Evolutionary conservation across 441 rosid genomes (phyloP).

Genomic region (Biscutella auriculata): DNA sequence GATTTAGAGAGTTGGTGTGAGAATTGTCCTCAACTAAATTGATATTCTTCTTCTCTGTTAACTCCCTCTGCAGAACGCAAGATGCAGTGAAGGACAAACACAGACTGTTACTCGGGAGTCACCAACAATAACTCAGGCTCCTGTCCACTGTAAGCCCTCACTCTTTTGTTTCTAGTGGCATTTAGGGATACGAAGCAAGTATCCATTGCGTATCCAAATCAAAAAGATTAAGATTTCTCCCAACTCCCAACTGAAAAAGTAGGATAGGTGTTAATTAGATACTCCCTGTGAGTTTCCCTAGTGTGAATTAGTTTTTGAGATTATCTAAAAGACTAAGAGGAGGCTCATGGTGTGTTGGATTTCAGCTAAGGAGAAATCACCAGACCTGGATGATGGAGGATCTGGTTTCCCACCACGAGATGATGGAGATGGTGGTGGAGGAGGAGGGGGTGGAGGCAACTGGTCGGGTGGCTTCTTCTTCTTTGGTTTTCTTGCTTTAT

Average conservation of each 20-base stretch:
- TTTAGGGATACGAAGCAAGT: too few relatives aligned
- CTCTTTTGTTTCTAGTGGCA: too few relatives aligned
- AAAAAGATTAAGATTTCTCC: too few relatives aligned
- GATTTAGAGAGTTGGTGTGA: background rate
- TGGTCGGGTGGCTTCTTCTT: constrained; percentile 84
- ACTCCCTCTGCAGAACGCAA: constrained; percentile 38
- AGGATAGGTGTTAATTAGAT: too few relatives aligned
- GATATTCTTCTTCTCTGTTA: background rate
- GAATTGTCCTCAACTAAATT: background rate
- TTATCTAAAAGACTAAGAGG: background rate
- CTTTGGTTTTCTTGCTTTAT: constrained; percentile 74
- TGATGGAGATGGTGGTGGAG: constrained; percentile 80
- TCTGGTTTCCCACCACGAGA: constrained; percentile 69
- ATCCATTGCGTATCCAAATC: too few relatives aligned
- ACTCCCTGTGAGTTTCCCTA: too few relatives aligned
- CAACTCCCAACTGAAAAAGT: too few relatives aligned
- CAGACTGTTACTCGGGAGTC: constrained; percentile 66
- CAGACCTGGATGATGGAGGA: constrained; percentile 58
- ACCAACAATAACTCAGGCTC: constrained; percentile 78
- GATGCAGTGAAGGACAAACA: constrained; percentile 63
- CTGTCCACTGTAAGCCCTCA: constrained; percentile 44
- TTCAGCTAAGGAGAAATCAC: constrained; percentile 58
- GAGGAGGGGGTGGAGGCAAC: constrained; percentile 79
- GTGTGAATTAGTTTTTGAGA: background rate
- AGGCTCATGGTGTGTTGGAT: constrained; percentile 14